These are phyloP conservation scores for Leishmania gerbilli DNA, from an alignment of 208 protist genomes.

Conservation along the genomic window DNA sequence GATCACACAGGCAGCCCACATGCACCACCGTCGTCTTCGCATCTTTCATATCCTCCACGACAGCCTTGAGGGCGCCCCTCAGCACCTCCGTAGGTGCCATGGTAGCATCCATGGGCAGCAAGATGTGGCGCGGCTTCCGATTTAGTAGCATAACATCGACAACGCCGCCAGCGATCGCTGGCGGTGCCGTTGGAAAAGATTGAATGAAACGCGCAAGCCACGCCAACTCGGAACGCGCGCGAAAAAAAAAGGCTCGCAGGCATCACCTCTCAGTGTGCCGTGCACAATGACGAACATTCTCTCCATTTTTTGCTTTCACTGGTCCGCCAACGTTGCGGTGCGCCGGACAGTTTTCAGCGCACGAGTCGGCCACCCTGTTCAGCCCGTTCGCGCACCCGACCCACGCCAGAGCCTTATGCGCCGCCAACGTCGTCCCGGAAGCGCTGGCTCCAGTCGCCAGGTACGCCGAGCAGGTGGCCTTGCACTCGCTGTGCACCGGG, in stretches of 20 bases:
- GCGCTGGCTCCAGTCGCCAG: slow-evolving; percentile 58
- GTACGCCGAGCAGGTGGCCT: slow-evolving; percentile 48
- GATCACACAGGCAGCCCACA: slow-evolving; percentile 47
- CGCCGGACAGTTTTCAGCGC: slow-evolving; percentile 37
- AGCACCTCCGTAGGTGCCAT: not conserved
- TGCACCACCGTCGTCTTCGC: slow-evolving; percentile 22
- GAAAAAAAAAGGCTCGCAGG: slow-evolving; percentile 32
- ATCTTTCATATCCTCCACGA: slow-evolving; percentile 29
- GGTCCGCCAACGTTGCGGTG: slow-evolving; percentile 49
- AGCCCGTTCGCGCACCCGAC: slow-evolving; percentile 57
- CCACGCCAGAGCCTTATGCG: slow-evolving; percentile 36
- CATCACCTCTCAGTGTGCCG: slow-evolving; percentile 43
- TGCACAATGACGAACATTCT: slow-evolving; percentile 30
- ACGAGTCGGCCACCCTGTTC: slow-evolving; percentile 43
- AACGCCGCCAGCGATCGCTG: slow-evolving; percentile 40
- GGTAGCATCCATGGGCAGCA: slow-evolving; percentile 38
- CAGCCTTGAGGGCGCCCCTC: slow-evolving; percentile 3
- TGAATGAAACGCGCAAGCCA: slow-evolving; percentile 13
- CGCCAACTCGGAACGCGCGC: slow-evolving; percentile 34
- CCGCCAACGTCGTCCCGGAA: slow-evolving; percentile 52
- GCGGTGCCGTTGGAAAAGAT: slow-evolving; percentile 17
- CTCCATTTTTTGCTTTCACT: slow-evolving; percentile 10
- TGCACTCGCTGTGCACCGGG: slow-evolving; percentile 33
- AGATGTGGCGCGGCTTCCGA: slow-evolving; percentile 39
- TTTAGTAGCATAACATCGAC: slow-evolving; percentile 26